These are phyloP conservation scores for Echium plantagineum DNA, from an alignment of 257 asterid genomes.

Conservation along the genomic window DNA sequence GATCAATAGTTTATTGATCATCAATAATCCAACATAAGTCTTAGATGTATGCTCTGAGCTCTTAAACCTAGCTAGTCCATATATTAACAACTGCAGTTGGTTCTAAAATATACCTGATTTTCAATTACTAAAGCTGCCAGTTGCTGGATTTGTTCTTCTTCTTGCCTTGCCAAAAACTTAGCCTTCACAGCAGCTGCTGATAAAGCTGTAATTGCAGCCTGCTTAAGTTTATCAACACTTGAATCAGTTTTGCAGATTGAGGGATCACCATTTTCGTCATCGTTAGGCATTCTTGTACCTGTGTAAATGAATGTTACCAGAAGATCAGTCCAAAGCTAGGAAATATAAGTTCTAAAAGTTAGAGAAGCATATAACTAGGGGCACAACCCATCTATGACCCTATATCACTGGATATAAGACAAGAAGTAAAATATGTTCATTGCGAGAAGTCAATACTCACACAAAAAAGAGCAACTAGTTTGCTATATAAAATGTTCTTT, in stretches of 20 bases:
- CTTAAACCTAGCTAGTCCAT: not conserved
- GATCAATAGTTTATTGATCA: not conserved
- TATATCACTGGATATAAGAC: not conserved
- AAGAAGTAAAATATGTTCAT: too few relatives aligned
- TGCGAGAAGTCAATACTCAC: not conserved
- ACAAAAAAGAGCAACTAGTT: not conserved
- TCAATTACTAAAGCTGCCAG: conserved; percentile 61
- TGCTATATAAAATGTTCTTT: not conserved
- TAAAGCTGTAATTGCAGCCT: conserved; percentile 73
- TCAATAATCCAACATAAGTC: not conserved
- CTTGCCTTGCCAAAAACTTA: conserved; percentile 85
- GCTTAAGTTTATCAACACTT: conserved; percentile 40
- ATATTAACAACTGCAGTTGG: not conserved
- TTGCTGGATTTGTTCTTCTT: conserved; percentile 83
- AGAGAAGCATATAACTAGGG: not conserved
- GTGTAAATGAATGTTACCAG: conserved; percentile 4
- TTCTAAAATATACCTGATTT: conserved; percentile 54
- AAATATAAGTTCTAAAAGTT: not conserved
- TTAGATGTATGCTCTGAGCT: not conserved
- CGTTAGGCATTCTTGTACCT: conserved; percentile 33
- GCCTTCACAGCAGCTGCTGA: conserved; percentile 98
- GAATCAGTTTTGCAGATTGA: conserved; percentile 22
- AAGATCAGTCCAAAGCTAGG: not conserved
- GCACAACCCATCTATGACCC: not conserved
- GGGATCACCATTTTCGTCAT: conserved; percentile 14